Evolutionary conservation across 2,329 filamentous ascomycete species (phyloP), one percentile per base, ranked within the genome.

Genomic region (Cytospora piceicola): DNA sequence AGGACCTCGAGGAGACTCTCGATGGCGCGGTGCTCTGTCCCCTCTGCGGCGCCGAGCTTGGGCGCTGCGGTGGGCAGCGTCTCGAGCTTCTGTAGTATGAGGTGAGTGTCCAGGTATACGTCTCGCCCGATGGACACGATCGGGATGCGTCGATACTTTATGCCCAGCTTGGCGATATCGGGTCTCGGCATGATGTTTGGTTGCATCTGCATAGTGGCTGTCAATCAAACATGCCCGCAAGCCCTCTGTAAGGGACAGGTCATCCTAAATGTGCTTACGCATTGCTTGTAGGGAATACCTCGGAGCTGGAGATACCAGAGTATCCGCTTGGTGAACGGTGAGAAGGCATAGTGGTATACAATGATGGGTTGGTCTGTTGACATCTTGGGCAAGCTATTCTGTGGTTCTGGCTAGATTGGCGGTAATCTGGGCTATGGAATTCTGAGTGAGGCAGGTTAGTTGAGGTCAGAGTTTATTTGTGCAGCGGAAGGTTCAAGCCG

Each of bases 141-240:
- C 1, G 90, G 90, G 64, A 92, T 91, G 65, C 90, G 88, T 4
- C 90, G 84, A 76, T 93, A 89, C 8, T 80, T 78, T 63, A 92
- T 81, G 30, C 87, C 88, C 17, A 93, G 81, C 1, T 79, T 77
- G 22, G 78, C 75, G 17, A 92, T 73, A 73, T 91, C 88, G 0
- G 88, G 88, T 30, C 90, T 86, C 8, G 90, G 90, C 73, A 92
- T 79, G 39, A 84, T 82, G 3, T 80, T 77, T 0, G 90, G 88
- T 86, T 92, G 89, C 58, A 87, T 75, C 88, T 90, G 67, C n/a
- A 29, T 6, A 32, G 12, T 20, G 32, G 15, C 36, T 4, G 30
- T 67, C n/a, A 68, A 49, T 53, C 24, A 15, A 36, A 27, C 60
- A 52, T 5, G 36, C 49, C 53, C 58, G 52, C 20, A 32, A 54